phyloP scores from a whole-genome alignment of 257 asterid species.

The Forsythia viridissima region DNA sequence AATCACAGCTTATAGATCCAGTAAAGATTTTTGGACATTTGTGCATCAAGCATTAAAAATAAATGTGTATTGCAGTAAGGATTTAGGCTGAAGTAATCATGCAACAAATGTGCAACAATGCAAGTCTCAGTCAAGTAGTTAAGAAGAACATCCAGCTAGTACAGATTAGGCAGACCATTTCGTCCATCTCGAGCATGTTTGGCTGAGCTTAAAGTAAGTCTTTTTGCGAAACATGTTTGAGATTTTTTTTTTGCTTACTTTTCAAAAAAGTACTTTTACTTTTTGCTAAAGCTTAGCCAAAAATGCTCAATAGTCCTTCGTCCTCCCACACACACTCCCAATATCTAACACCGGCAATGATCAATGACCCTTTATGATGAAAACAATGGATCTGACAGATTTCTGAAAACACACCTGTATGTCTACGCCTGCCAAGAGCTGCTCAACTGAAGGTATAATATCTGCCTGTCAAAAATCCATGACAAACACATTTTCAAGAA shows the following conservation, averaged over 20 bases:
- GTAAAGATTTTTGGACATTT: not conserved
- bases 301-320: not conserved
- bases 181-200: not conserved
- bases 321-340: not conserved
- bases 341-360: not conserved
- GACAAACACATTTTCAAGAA: constrained; percentile 22
- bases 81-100: constrained; percentile 7
- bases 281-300: not conserved
- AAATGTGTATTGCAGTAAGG: not conserved
- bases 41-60: not conserved
- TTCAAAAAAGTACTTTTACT: not conserved
- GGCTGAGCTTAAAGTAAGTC: not conserved
- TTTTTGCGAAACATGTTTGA: not conserved
- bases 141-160: constrained; percentile 1
- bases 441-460: constrained; percentile 81
- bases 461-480: constrained; percentile 70
- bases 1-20: not conserved
- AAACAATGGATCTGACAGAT: not conserved
- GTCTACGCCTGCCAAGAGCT: constrained; percentile 64
- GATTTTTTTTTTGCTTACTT: not conserved
- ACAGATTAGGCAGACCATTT: constrained; percentile 6
- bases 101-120: not conserved
- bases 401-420: constrained; percentile 64
- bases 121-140: not conserved
- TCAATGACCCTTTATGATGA: not conserved